These are phyloP conservation scores for Magnusiomyces sp. DNA, from an alignment of 1,139 yeast species.

Conservation along the genomic window DNA sequence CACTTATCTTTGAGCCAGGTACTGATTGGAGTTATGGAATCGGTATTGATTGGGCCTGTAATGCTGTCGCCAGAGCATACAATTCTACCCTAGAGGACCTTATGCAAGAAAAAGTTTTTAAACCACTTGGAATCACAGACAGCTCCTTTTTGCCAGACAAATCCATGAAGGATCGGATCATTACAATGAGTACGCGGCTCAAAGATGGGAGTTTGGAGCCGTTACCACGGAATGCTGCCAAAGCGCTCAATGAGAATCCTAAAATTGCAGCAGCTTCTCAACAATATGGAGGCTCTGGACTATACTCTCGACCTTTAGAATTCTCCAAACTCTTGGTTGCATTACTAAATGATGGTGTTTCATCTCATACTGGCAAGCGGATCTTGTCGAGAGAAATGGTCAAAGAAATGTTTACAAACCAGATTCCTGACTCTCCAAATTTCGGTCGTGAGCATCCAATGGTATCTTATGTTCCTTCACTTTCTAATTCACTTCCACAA, in stretches of 20 bases:
- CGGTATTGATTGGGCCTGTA: slow-evolving; percentile 47
- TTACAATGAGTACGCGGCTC: slow-evolving; percentile 8
- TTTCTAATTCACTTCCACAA: slow-evolving; percentile 17
- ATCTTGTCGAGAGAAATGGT: slow-evolving; percentile 18
- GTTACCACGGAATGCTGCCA: background rate
- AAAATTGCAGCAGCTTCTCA: background rate
- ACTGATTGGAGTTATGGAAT: slow-evolving; percentile 45
- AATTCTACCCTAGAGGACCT: background rate
- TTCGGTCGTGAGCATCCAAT: slow-evolving; percentile 15
- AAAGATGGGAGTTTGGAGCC: background rate
- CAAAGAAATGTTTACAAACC: slow-evolving; percentile 18
- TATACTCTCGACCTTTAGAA: slow-evolving; percentile 38
- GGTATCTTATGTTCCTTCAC: slow-evolving; percentile 11
- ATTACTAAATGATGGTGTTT: slow-evolving; percentile 38
- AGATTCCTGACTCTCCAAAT: slow-evolving; percentile 17
- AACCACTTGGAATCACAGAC: slow-evolving; percentile 2
- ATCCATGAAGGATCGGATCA: slow-evolving; percentile 1
- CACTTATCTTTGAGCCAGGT: slow-evolving; percentile 48
- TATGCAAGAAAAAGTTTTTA: background rate
- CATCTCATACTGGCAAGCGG: slow-evolving; percentile 25
- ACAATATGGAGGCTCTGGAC: slow-evolving; percentile 40
- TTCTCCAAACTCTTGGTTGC: slow-evolving; percentile 38
- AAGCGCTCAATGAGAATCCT: background rate
- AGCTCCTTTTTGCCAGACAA: background rate
- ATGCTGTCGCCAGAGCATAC: slow-evolving; percentile 29